Evolutionary conservation across 176 grass and related monocot species (phyloP).

Genomic region (Eleusine coracana): DNA sequence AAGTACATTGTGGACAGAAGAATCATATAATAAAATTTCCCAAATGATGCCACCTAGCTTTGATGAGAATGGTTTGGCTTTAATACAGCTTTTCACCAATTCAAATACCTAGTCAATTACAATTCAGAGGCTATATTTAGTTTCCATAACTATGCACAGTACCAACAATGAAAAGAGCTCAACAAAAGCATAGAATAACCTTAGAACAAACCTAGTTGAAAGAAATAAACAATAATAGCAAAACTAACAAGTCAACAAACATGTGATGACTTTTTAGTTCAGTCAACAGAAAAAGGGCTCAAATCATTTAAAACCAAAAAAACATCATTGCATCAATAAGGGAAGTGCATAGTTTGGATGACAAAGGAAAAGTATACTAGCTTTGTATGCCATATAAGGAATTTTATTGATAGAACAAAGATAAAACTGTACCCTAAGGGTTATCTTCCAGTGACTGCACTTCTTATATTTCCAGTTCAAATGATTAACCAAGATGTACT

Average conservation of each 20-base stretch:
- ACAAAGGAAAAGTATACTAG: background rate
- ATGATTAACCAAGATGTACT: conserved; percentile 91
- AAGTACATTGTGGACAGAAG: conserved; percentile 71
- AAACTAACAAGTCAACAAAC: background rate
- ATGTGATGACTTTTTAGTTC: background rate
- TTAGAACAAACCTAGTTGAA: conserved; percentile 4
- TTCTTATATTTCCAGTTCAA: conserved; percentile 90
- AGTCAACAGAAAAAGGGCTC: background rate
- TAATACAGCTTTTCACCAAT: conserved; percentile 79
- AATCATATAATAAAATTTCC: conserved; percentile 84
- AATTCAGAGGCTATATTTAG: conserved; percentile 16
- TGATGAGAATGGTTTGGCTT: conserved; percentile 48
- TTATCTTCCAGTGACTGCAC: conserved; percentile 62
- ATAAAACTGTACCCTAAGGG: conserved; percentile 62
- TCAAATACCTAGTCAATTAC: conserved; percentile 66
- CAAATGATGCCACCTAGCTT: conserved; percentile 64
- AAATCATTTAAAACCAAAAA: background rate
- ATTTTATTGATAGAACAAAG: background rate
- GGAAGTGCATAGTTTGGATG: background rate
- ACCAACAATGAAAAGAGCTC: background rate
- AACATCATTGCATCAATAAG: background rate
- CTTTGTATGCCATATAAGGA: background rate
- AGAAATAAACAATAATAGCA: background rate
- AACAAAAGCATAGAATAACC: conserved; percentile 9
- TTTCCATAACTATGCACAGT: conserved; percentile 19